These are phyloP conservation scores for Termitomyces sp. DNA, from an alignment of 768 basidiomycete species.

Conservation along the genomic window DNA sequence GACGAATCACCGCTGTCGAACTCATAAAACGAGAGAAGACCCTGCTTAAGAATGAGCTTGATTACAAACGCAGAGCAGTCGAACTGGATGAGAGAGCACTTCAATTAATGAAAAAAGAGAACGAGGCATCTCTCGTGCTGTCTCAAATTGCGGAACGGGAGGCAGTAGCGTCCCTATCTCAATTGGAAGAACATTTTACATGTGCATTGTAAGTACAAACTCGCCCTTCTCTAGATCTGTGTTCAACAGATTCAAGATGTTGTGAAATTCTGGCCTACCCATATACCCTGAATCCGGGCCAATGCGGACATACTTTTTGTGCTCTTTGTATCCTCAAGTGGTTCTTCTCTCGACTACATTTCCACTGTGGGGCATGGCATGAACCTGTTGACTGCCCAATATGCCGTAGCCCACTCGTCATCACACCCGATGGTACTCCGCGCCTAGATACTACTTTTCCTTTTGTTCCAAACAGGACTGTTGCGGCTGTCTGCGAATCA, in stretches of 20 bases:
- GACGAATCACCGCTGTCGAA: slow-evolving; percentile 34
- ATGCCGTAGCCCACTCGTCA: slow-evolving; percentile 50
- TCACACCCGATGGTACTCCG: slow-evolving; percentile 47
- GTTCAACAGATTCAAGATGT: slow-evolving; percentile 37
- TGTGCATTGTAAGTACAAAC: slow-evolving; percentile 49
- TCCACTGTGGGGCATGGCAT: slow-evolving; percentile 62
- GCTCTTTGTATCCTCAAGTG: slow-evolving; percentile 62
- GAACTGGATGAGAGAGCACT: slow-evolving; percentile 37
- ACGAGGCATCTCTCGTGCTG: slow-evolving; percentile 34
- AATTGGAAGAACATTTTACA: slow-evolving; percentile 60
- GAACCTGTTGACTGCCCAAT: slow-evolving; percentile 64
- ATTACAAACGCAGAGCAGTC: slow-evolving; percentile 29
- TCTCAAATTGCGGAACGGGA: slow-evolving; percentile 39
- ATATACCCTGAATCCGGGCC: slow-evolving; percentile 45
- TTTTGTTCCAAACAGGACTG: slow-evolving; percentile 58
- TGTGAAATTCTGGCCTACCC: slow-evolving; percentile 63
- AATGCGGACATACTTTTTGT: slow-evolving; percentile 68
- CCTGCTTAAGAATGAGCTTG: slow-evolving; percentile 32
- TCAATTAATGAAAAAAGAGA: slow-evolving; percentile 34
- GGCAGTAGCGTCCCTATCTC: slow-evolving; percentile 35
- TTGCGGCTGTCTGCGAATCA: slow-evolving; percentile 46
- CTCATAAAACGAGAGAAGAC: slow-evolving; percentile 32
- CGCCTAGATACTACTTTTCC: slow-evolving; percentile 50
- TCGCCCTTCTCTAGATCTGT: not conserved
- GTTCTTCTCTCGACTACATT: slow-evolving; percentile 65